Evolutionary conservation across 169 alveolate genomes (phyloP), one percentile per base, ranked within the genome.

Genomic region (Condylostoma magnum): DNA sequence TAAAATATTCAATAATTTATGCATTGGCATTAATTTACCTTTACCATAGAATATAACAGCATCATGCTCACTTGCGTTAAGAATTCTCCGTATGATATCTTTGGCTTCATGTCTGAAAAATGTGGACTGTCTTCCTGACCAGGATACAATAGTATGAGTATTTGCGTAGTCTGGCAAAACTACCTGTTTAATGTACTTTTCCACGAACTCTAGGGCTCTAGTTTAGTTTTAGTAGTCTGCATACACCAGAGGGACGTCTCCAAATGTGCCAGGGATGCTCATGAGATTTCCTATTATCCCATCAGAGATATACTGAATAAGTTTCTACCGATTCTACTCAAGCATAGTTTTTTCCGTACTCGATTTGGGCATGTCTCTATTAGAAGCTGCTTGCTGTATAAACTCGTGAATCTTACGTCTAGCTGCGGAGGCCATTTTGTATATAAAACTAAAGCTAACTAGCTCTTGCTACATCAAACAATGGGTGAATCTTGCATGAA

Each of bases 191-290:
- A 94, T 82, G 55, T 86, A 90, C 46, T 89, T 90, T 74, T 94
- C 98, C 50, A 94, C 89, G 71, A 84, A 86, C 38, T 48, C 41
- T 20, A 91, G 69, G 27, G 94, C 79, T 33, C 96, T 70, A 0
- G 96, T 96, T 8, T 95, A 83, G 1, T 97, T 97, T 6, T 96
- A 92, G 81, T 88, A 89, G 76, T 94, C 98, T 4, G 91, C 81
- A 69, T 94, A 94, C 12, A 91, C 69, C 44, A 87, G 56, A 34
- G 91, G 87, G 60, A 85, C 84, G 67, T 69, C 66, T 25, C 97
- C 97, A 79, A 83, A 93, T 15, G 95, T 93, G 8, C 96, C 87
- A 10, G 80, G 63, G 60, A 90, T 65, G 41, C 46, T 25, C 15
- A 22, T 20, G 22, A 30, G 34, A 27, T 60, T 48, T 5, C 86